Evolutionary conservation across 257 asterid species (phyloP).

Genomic region (Catharanthus roseus): DNA sequence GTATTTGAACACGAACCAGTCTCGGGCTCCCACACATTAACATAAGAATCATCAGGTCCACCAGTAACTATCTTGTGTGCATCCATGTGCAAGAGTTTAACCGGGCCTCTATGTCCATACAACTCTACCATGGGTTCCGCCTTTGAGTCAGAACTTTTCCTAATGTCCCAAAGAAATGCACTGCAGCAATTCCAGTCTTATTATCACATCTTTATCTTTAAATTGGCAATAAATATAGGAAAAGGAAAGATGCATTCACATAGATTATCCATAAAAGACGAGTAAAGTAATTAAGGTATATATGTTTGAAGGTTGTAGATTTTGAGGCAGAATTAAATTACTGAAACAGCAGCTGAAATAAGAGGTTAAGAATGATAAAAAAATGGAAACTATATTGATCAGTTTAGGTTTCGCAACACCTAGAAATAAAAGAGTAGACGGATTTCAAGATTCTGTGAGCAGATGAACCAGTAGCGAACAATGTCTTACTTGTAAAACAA

Average conservation of each 20-base stretch:
- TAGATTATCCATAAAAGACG: no score
- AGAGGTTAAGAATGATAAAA: no score
- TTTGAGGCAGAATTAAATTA: no score
- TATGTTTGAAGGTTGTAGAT: no score
- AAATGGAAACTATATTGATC: no score
- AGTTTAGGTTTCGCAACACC: no score
- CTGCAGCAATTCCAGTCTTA: slow-evolving; percentile 27
- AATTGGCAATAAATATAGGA: not conserved
- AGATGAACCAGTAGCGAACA: no score
- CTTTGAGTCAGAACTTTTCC: slow-evolving; percentile 28
- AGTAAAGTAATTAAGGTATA: no score
- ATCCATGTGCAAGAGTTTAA: slow-evolving; percentile 57
- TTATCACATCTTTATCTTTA: not conserved
- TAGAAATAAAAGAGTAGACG: no score
- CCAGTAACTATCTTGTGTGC: slow-evolving; percentile 59
- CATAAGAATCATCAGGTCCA: slow-evolving; percentile 42
- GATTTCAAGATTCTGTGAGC: not conserved
- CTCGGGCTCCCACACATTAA: slow-evolving; percentile 58
- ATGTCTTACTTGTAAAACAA: not conserved
- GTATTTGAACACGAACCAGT: slow-evolving; percentile 40
- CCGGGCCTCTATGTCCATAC: slow-evolving; percentile 54
- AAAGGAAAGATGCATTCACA: no score
- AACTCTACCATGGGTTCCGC: slow-evolving; percentile 40
- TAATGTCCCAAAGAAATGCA: slow-evolving; percentile 62
- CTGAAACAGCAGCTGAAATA: no score